Conservation (phyloP, 2,329 filamentous ascomycete species). For the Onygenales sp. region DNA sequence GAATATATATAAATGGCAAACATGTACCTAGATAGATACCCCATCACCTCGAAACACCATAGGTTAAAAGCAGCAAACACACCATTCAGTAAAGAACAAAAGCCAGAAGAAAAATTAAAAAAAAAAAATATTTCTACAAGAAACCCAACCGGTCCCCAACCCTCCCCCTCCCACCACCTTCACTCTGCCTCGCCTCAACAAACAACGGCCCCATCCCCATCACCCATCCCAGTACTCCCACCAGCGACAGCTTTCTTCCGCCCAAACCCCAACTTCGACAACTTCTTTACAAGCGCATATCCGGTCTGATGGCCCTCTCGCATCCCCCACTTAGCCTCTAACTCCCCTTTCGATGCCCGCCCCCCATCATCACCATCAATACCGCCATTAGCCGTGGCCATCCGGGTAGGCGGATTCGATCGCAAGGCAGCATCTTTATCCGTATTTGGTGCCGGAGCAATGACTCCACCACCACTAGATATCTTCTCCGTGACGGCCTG, state of each 20-base stretch:
- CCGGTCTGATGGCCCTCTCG: background rate
- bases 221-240: no score
- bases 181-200: background rate
- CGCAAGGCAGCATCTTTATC: background rate
- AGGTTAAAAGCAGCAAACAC: no score
- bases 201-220: constrained; percentile 22
- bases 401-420: background rate
- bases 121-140: no score
- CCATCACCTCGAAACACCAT: no score
- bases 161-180: background rate
- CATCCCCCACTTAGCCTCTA: background rate
- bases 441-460: background rate
- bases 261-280: background rate
- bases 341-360: no score
- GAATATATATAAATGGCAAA: no score
- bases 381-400: background rate
- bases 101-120: no score
- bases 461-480: background rate
- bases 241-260: background rate
- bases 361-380: background rate
- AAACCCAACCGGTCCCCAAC: no score
- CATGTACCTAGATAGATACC: no score
- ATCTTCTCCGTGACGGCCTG: constrained; percentile 1
- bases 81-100: no score
- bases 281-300: background rate